Evolutionary conservation across 2,329 filamentous ascomycete species (phyloP).

Genomic region (Elsinoe batatas): DNA sequence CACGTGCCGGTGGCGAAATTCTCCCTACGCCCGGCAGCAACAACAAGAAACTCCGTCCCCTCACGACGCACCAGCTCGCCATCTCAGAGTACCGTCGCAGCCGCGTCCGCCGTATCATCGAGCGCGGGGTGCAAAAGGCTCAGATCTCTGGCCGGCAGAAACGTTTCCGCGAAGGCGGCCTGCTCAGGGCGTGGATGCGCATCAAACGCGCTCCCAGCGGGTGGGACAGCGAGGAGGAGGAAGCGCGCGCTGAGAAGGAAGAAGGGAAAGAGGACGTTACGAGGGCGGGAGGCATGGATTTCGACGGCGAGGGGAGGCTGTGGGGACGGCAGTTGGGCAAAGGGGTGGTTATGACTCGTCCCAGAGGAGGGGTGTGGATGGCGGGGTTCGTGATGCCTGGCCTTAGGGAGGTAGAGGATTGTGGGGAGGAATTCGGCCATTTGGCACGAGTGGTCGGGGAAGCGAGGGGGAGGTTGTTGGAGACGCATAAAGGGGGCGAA

Average conservation of each 20-base stretch:
- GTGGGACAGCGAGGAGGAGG: slow-evolving; percentile 39
- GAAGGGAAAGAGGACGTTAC: slow-evolving; percentile 27
- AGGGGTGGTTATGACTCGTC: background rate
- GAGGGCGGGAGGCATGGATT: background rate
- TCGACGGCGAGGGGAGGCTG: background rate
- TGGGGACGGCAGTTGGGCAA: background rate
- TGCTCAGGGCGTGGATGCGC: slow-evolving; percentile 57
- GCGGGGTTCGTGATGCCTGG: slow-evolving; percentile 18
- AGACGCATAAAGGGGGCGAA: background rate
- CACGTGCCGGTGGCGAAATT: slow-evolving; percentile 19
- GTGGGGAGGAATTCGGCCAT: slow-evolving; percentile 7
- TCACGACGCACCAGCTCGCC: slow-evolving; percentile 72
- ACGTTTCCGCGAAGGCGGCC: slow-evolving; percentile 54
- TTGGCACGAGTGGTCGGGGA: background rate
- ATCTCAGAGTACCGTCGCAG: slow-evolving; percentile 69
- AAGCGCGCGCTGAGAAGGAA: slow-evolving; percentile 20
- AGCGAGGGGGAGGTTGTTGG: slow-evolving; percentile 5
- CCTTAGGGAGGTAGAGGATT: slow-evolving; percentile 17
- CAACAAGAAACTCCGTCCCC: slow-evolving; percentile 54
- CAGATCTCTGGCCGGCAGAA: slow-evolving; percentile 54
- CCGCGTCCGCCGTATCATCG: slow-evolving; percentile 72
- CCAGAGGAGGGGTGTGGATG: slow-evolving; percentile 4
- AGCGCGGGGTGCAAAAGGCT: slow-evolving; percentile 58
- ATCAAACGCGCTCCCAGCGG: slow-evolving; percentile 41
- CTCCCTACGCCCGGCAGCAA: slow-evolving; percentile 27